Percentiles rank a stretch among this genome's conserved stretches.
These are phyloP conservation scores for Mucor lusitanicus DNA, from an alignment of 371 early-diverging fungal species.

Conservation along the genomic window DNA sequence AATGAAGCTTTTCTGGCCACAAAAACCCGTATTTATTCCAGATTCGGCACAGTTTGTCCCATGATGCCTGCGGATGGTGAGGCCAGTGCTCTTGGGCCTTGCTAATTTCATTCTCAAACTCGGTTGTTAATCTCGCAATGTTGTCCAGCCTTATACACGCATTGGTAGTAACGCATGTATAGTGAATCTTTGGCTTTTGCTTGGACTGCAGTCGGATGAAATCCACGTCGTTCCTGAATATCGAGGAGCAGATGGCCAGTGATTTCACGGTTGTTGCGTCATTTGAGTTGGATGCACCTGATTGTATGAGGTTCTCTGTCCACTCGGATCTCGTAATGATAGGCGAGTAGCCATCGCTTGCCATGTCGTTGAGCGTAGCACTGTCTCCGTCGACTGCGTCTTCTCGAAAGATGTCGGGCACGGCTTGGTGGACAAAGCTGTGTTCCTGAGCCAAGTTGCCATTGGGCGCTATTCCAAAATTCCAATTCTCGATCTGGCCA, in stretches of 20 bases:
- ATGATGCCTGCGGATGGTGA: conserved; percentile 8
- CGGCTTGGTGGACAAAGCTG: conserved; percentile 15
- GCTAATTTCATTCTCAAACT: conserved; percentile 5
- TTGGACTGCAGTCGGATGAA: neutral
- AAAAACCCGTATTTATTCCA: conserved; percentile 18
- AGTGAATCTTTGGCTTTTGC: neutral
- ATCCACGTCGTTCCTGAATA: neutral
- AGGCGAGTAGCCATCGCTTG: neutral
- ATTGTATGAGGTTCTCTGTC: conserved; percentile 9
- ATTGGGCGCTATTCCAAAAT: conserved; percentile 7
- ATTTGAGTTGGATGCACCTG: conserved; percentile 1
- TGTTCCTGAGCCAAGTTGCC: conserved; percentile 7
- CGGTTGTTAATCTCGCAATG: conserved; percentile 12
- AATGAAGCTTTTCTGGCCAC: conserved; percentile 14
- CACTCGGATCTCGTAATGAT: conserved; percentile 7
- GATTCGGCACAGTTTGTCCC: conserved; percentile 11
- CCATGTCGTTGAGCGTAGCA: neutral
- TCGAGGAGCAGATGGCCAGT: neutral
- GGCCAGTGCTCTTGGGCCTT: conserved; percentile 15
- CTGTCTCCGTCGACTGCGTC: neutral
- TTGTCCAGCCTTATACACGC: neutral
- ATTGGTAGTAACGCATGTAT: neutral
- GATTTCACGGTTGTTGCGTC: conserved; percentile 10
- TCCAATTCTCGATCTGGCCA: conserved; percentile 2
- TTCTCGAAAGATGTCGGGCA: conserved; percentile 6